Conservation (phyloP, 129 eudicot species). For the Lonicera japonica region DNA sequence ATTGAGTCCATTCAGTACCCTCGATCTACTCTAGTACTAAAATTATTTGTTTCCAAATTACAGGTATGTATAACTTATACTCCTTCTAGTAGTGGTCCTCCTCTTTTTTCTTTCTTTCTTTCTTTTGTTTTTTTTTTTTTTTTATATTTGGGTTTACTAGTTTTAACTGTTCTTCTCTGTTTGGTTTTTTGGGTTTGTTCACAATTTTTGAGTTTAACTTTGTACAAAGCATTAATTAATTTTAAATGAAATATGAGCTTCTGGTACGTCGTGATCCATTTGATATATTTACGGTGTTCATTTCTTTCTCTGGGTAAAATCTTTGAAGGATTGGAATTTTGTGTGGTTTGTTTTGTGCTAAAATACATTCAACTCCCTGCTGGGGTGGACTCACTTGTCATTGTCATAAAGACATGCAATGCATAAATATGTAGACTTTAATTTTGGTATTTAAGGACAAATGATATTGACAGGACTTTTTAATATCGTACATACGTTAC, state of each 20-base stretch:
- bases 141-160: neutral
- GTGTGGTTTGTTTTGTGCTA: conserved; percentile 13
- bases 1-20: conserved; percentile 16
- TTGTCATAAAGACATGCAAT: neutral
- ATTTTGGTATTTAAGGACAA: too few relatives aligned
- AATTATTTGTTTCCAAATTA: neutral
- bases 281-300: neutral
- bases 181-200: neutral
- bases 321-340: conserved; percentile 7
- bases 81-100: neutral
- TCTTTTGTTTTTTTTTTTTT: neutral
- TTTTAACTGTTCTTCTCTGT: neutral
- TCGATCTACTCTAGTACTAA: too few relatives aligned
- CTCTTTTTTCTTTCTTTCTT: too few relatives aligned
- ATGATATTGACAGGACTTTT: too few relatives aligned
- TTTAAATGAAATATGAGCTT: neutral
- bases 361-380: neutral
- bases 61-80: conserved; percentile 7
- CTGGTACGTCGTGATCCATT: neutral
- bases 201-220: neutral
- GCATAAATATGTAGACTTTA: too few relatives aligned
- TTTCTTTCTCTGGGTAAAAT: neutral
- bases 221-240: neutral
- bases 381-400: neutral
- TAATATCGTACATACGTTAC: too few relatives aligned